Evolutionary conservation across 306 rosid genomes (phyloP), one percentile per base, ranked within the genome.

Genomic region (Amphicarpaea edgeworthii): DNA sequence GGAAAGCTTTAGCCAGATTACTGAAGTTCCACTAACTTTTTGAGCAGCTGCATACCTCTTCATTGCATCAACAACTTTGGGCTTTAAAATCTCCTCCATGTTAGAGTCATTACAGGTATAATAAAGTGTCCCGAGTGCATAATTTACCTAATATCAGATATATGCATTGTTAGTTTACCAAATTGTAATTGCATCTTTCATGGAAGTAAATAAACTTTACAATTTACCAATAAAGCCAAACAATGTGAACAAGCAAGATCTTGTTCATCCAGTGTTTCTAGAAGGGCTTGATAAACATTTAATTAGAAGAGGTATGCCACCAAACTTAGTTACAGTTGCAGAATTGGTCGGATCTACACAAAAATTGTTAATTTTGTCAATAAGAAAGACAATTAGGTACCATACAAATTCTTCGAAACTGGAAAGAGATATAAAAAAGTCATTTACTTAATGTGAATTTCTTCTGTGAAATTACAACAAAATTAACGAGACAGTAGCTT

Each of bases 221-320:
- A 67, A 62, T 37, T 70, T 21, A 73, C 16, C 59, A 30, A 67
- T 16, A 19, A 21, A 16, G 42, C 7, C 6, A 77, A 71, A 32
- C 45, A 75, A 9, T 53, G 34, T 45, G 15, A 76, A 70, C 32
- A 21, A 78, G 8, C 45, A 81, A 72, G 72, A 24, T 69, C 16
- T 68, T 34, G 57, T 75, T 40, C 97, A 84, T 88, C 91, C 95
- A 68, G 95, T 94, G 90, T 90, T 94, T 75, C 83, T 88, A 42
- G 90, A 97, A 0, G 93, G 97, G 82, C 97, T 94, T 75, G 97
- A 94, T 76, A 92, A 78, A 72, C 95, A 94, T 60, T 94, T 90
- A 70, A 94, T 87, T 59, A 87, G 79, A 21, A 88, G 90, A 60
- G 97, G 95, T 70, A 90, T 85, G 21, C 95, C 97, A 41, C 83